Base-by-base conservation (phyloP, 108 stramenopile species). In the Discostella pseudostelligera region DNA sequence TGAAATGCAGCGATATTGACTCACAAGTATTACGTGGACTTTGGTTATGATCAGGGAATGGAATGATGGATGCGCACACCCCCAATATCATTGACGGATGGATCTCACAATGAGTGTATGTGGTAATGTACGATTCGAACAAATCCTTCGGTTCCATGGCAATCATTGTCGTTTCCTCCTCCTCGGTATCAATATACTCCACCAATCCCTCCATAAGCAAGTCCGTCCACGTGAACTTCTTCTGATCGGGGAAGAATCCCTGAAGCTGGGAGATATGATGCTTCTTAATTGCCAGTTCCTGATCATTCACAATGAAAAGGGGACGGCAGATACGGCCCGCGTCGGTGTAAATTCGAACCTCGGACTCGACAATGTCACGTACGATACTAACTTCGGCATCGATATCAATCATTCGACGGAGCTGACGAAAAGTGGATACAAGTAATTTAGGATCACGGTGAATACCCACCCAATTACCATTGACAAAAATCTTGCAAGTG, bases 31-130 rank as follows among this genome's bases (percentile, higher is more conserved):
- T 99, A 75, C 99, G 94, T 17, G 99, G 99, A 73, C 87, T 90
- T 82, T 99, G 99, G 80, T 99, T 99, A 88, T 99, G 98, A 81
- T 99, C 97, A 4, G 99, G 98, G 80, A 99, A 99, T 14, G 99
- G 99, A 74, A 99, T 98, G 69, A 99, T 95, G 39, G 92, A 94
- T 22, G 97, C 93, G 70, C 89, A 93, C 39, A 94, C 87, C 14
- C 93, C 91, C 50, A 99, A 79, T 61, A 99, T 97, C 96, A 97
- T 98, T 40, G 90, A 87, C 8, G 99, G 99, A 70, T 99, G 97
- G 67, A 99, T 98, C 84, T 99, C 99, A 70, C 97, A 97, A 78
- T 99, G 99, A 8, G 99, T 99, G 63, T 98, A 98, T 7, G 97
- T 97, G 48, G 88, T 84, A 14, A 93, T 94, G 71, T 98, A 97